Conservation (phyloP, 345 rosid species). For the Barbarea vulgaris region DNA sequence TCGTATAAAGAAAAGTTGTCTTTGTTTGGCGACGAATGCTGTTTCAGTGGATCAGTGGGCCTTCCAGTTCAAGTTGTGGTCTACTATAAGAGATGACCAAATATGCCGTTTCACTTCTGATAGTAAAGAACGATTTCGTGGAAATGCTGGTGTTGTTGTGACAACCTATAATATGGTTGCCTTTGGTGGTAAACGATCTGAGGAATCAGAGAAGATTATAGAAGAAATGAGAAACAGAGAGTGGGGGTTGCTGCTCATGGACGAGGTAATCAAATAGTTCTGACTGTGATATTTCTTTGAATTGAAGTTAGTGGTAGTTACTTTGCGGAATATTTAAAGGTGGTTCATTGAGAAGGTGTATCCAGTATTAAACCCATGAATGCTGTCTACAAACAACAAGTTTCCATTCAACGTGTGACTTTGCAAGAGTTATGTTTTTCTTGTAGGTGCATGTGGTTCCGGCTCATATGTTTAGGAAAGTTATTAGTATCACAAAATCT, state of each 20-base stretch:
- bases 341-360: neutral
- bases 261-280: conserved; percentile 60
- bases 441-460: conserved; percentile 96
- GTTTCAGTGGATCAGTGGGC: conserved; percentile 99
- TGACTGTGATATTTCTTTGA: neutral
- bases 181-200: conserved; percentile 96
- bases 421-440: neutral
- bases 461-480: conserved; percentile 98
- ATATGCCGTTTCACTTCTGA: conserved; percentile 97
- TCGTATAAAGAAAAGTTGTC: conserved; percentile 92
- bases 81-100: conserved; percentile 83
- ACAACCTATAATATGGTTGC: conserved; percentile 99
- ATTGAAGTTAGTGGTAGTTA: neutral
- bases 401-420: neutral
- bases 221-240: conserved; percentile 98
- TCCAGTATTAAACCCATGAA: neutral
- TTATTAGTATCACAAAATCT: conserved; percentile 93
- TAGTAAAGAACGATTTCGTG: conserved; percentile 94
- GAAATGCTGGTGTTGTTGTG: conserved; percentile 96
- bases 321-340: neutral
- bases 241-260: conserved; percentile 99
- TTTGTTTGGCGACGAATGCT: conserved; percentile 96
- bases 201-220: conserved; percentile 93
- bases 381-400: neutral
- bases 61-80: conserved; percentile 91